Conservation (phyloP, 2,329 filamentous ascomycete genomes). For the Sporothrix curviconia region DNA sequence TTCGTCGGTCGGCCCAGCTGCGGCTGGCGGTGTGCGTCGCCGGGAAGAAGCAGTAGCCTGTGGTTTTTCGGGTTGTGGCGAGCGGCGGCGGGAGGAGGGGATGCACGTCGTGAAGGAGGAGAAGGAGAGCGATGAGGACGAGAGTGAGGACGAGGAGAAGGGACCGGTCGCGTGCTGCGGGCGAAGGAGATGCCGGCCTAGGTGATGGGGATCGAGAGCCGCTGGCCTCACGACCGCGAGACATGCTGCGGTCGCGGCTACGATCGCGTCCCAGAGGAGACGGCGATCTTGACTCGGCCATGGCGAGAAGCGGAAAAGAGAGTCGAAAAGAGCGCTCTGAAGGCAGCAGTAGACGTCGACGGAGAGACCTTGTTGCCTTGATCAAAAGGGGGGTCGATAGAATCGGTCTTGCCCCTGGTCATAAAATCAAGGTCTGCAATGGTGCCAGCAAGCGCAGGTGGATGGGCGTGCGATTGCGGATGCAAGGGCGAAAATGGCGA, state of each 20-base stretch:
- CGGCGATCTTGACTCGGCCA: not conserved
- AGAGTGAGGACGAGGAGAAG: not conserved
- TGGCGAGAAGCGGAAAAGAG: not conserved
- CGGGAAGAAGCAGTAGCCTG: not conserved
- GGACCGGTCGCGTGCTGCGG: not conserved
- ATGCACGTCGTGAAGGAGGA: not conserved
- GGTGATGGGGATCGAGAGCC: not conserved
- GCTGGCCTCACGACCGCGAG: not conserved
- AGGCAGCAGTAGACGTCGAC: not conserved
- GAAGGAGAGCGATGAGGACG: constrained; percentile 5
- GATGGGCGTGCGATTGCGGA: too few species aligned
- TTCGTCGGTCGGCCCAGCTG: constrained; percentile 61
- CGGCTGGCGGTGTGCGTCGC: constrained; percentile 29
- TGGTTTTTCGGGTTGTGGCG: not conserved
- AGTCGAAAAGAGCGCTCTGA: not conserved
- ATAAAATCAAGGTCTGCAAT: too few species aligned
- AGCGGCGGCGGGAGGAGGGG: constrained; percentile 4
- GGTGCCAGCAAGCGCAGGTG: too few species aligned
- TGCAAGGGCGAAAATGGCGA: too few species aligned
- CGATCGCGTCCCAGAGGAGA: not conserved
- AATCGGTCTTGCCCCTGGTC: too few species aligned
- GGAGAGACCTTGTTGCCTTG: too few species aligned
- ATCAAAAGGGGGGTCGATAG: too few species aligned
- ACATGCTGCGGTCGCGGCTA: not conserved
- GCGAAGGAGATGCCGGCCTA: constrained; percentile 1